Percentiles rank a stretch among this genome's conserved stretches.
Evolutionary conservation across 257 asterid genomes (phyloP).

Genomic region (Solanum rostratum): DNA sequence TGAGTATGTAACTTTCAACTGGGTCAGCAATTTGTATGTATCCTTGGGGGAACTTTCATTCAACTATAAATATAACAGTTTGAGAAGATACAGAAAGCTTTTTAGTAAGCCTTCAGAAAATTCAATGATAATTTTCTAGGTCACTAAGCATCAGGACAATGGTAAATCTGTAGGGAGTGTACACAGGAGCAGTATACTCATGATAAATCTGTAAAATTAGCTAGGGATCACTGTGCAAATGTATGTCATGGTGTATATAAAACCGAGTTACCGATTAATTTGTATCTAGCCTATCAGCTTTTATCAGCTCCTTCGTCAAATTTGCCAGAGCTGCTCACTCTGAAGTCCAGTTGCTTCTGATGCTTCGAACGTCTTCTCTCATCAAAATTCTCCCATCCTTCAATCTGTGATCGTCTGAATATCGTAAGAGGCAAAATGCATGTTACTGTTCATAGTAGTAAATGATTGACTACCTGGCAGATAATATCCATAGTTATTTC

Average conservation of each 20-base stretch:
- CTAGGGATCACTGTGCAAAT: neutral
- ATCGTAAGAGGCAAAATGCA: neutral
- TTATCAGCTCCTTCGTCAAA: constrained; percentile 98
- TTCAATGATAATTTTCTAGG: too few species aligned
- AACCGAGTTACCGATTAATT: neutral
- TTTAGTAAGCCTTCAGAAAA: too few species aligned
- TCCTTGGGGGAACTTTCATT: neutral
- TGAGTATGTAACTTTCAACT: too few species aligned
- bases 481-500: constrained; percentile 74
- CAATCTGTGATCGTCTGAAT: constrained; percentile 30
- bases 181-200: neutral
- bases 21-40: too few species aligned
- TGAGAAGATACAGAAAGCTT: neutral
- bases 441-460: neutral
- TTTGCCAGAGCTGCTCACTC: constrained; percentile 51
- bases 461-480: constrained; percentile 36
- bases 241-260: neutral
- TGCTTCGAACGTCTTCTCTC: constrained; percentile 69
- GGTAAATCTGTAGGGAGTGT: neutral
- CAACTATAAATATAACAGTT: neutral
- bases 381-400: constrained; percentile 90
- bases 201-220: neutral
- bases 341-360: constrained; percentile 89
- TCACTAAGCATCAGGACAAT: too few species aligned
- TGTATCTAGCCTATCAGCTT: constrained; percentile 17